Base-by-base conservation (phyloP, 768 basidiomycete species). In the Trametes cubensis region DNA sequence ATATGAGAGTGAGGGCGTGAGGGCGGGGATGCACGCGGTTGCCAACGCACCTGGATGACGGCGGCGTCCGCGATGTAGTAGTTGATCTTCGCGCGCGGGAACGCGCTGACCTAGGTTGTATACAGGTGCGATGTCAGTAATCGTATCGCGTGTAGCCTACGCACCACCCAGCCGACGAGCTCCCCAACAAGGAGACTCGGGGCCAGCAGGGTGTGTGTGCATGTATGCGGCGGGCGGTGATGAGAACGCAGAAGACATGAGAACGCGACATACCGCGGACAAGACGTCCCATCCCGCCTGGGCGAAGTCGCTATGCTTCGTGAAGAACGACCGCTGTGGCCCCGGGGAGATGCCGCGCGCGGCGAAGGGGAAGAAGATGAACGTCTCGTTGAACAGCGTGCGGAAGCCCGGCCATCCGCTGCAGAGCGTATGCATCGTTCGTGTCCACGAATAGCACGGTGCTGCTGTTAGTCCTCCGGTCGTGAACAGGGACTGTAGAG, bases 261-360 rank as follows among this genome's bases (percentile, higher is more conserved):
- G 13, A 26, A 18, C 28, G 28, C 26, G 48, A 62, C 69, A 21
- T 55, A 70, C 71, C 45, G 61, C 65, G 0, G 69, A 65, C 34
- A 70, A 62, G 51, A 72, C 61, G 45, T 72, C 71, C 65, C 66
- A 66, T 6, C 67, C 68, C 18, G 44, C 48, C 51, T 57, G 26
- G 56, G 59, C 69, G 48, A 70, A 72, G 60, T 69, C 69, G 46
- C 47, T 52, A 59, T 69, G 62, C 48, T 72, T 72, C 40, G 46
- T 41, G 61, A 60, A 58, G 26, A 55, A 67, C 65, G 69, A 52
- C 55, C 59, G 55, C 56, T 67, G 50, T 49, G 62, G 21, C 23
- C 71, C 71, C 4, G 64, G 60, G 0, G 68, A 51, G 50, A 72
- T 42, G 14, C 63, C 63, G 3, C 57, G 65, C 25, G 67, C 65